Conservation (phyloP, 129 eudicot species). For the Flaveria linearis region DNA sequence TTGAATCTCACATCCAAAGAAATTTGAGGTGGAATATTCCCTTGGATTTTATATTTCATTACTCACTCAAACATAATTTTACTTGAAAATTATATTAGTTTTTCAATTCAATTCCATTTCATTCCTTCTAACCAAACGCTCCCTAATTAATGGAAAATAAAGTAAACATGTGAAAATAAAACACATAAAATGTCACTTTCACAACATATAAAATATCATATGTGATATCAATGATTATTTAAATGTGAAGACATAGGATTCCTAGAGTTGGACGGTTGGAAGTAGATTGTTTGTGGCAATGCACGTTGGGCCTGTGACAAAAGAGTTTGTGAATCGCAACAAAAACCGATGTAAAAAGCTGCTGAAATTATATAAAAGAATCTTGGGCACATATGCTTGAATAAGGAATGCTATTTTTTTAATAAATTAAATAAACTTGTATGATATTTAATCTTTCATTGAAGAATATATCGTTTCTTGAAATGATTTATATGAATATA, state of each 20-base stretch:
- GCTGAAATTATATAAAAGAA: slow-evolving; percentile 41
- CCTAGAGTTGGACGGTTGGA: slow-evolving; percentile 36
- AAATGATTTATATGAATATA: not conserved
- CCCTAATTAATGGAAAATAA: too few relatives aligned
- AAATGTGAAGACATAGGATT: slow-evolving; percentile 31
- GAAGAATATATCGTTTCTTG: slow-evolving; percentile 2
- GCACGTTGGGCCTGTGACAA: slow-evolving; percentile 71
- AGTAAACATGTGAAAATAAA: too few relatives aligned
- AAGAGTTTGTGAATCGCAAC: slow-evolving; percentile 59
- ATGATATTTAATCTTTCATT: not conserved
- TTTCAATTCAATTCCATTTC: too few relatives aligned
- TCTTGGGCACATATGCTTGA: slow-evolving; percentile 23
- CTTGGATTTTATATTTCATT: too few relatives aligned
- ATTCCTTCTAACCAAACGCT: too few relatives aligned
- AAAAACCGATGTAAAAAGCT: slow-evolving; percentile 41
- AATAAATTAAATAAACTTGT: not conserved
- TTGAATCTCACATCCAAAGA: too few relatives aligned
- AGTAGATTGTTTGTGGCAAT: slow-evolving; percentile 43
- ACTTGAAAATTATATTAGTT: too few relatives aligned
- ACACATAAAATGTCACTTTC: too few relatives aligned
- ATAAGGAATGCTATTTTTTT: slow-evolving; percentile 8
- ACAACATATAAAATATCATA: too few relatives aligned
- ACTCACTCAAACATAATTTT: too few relatives aligned
- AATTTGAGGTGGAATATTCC: too few relatives aligned
- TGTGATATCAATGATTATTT: not conserved